Base-by-base conservation (phyloP, 2,329 filamentous ascomycete species). In the Fusarium sulawesiense region DNA sequence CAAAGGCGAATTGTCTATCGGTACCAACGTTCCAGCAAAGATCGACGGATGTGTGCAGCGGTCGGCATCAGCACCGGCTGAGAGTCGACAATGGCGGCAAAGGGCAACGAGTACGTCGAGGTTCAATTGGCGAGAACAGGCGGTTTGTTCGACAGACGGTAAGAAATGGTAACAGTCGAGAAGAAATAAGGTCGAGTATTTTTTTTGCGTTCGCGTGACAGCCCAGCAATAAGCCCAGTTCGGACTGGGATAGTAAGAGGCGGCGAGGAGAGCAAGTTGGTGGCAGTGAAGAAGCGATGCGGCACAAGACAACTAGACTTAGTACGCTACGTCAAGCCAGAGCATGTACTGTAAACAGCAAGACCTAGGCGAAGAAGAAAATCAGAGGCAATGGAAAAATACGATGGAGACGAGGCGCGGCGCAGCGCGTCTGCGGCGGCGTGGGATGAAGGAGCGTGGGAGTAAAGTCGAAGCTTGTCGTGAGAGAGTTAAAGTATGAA, bases 41-140 rank as follows among this genome's bases (percentile, higher is more conserved):
- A 72, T 77, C 72, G 77, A 72, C 71, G 77, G 75, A 71, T 69
- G 75, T 74, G 71, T 68, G 73, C 73, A 73, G 73, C 72, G 79
- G 76, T 78, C 79, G 77, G 78, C 79, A 81, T 81, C 79, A 81
- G 79, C 78, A 75, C 72, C 74, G 72, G 72, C 71, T 68, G 71
- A 57, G 53, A 68, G 29, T 55, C 61, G 62, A 62, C 56, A 62
- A 60, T 60, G 67, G 60, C 49, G 40, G 50, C 54, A 58, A 50
- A 40, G 41, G 63, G 50, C 37, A 66, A 49, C 29, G 58, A 57
- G 40, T 54, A 34, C 66, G 68, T 70, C 55, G 65, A 69, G 66
- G 66, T 12, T 66, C 76, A 78, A 79, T 79, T 78, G 76, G 66
- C 56, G 46, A 61, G 25, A 49, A 27, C 32, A 40, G 61, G 58